Evolutionary conservation across 192 early-diverging fungal species (phyloP).

Genomic region (Funneliformis mosseae): DNA sequence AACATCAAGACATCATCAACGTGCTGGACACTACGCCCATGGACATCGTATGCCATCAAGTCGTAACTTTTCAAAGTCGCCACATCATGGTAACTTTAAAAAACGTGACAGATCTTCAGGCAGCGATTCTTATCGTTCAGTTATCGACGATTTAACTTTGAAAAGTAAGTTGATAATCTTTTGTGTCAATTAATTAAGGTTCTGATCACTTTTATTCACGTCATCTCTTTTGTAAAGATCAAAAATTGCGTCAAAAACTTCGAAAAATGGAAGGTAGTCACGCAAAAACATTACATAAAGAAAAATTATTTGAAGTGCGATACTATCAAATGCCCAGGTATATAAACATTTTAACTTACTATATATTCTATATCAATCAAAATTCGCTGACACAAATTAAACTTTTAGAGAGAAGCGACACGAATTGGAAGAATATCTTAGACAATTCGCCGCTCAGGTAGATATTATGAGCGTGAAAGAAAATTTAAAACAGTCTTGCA

Average conservation of each 20-base stretch:
- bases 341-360: background rate
- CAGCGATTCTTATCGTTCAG: slow-evolving; percentile 15
- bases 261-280: slow-evolving; percentile 14
- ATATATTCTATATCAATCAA: background rate
- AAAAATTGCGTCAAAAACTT: slow-evolving; percentile 26
- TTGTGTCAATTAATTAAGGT: too few species aligned
- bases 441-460: slow-evolving; percentile 30
- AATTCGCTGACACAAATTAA: background rate
- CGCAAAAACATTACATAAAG: slow-evolving; percentile 9
- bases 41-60: background rate
- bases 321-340: slow-evolving; percentile 33
- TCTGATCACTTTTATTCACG: too few species aligned
- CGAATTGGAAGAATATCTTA: slow-evolving; percentile 30
- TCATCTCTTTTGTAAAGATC: slow-evolving; percentile 1
- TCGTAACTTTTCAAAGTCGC: background rate
- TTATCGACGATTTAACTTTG: slow-evolving; percentile 31
- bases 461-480: background rate
- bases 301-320: slow-evolving; percentile 34
- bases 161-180: slow-evolving; percentile 11
- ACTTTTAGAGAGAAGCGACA: slow-evolving; percentile 15
- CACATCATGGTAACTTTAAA: background rate
- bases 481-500: background rate
- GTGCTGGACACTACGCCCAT: background rate
- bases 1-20: slow-evolving; percentile 10
- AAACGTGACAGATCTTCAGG: background rate